Base-by-base conservation (phyloP, 257 asterid species). In the Solanum arcanum region DNA sequence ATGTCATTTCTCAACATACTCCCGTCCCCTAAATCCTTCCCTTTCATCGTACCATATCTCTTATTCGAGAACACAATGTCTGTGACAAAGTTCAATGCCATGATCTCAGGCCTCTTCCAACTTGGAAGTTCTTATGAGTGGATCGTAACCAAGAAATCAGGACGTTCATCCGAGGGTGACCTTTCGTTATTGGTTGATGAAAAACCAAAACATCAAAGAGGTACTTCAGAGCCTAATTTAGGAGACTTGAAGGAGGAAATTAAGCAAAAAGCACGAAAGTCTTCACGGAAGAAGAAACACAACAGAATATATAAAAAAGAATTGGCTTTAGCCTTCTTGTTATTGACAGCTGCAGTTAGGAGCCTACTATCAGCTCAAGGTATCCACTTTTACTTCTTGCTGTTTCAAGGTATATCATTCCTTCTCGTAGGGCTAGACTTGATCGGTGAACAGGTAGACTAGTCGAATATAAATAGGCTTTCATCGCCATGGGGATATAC, bases 11-110 rank as follows among this genome's bases (percentile, higher is more conserved):
- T 97, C 86, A 95, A 94, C 37, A 94, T 97, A 46, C 89, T 97
- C 8, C 98, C 98, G 0, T 94, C 98, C n/a, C 99, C 98, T 4
- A 95, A 93, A 83, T 94, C 99, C 0, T 97, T 97, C 91, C 99
- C 98, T 0, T 97, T 97, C 93, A 92, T 97, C 7, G 98, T 97
- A 12, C 99, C 98, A 0, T 97, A 97, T 90, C 92, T 97, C 4
- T 92, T 95, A 13, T 95, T 95, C 5, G 98, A 97, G 85, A 97
- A 97, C 96, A 95, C 99, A 0, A 95, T 97, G 99, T 97, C 99
- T 0, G 98, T 97, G 6, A 97, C 99, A 86, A 95, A 97, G 90
- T 95, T 97, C 93, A 97, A 93, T 20, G 99, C 98, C 75, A 97
- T 95, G 99, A 89, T 97, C 81, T 97, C 99, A 0, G 98, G 98